Conservation (phyloP, 176 grass and related monocot species). For the Eragrostis nindensis region DNA sequence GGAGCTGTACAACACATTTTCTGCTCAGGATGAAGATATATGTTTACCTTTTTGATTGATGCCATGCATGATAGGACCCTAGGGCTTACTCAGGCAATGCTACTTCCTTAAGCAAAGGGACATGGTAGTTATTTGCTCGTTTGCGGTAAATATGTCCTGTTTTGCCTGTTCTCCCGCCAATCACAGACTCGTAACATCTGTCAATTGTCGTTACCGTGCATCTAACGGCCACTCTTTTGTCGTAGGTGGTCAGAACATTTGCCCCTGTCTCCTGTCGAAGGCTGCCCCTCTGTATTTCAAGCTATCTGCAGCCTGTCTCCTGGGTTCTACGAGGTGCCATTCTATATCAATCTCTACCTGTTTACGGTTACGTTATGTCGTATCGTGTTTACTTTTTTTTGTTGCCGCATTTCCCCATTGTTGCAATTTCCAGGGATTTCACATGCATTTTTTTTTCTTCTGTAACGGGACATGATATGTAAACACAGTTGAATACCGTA, state of each 20-base stretch:
- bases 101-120: background rate
- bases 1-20: background rate
- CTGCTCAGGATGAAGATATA: background rate
- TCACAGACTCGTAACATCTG: background rate
- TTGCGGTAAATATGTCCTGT: background rate
- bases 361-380: constrained; percentile 16
- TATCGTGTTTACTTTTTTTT: constrained; percentile 17
- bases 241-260: constrained; percentile 89
- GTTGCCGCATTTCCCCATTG: background rate
- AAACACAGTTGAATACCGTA: background rate
- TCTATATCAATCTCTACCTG: background rate
- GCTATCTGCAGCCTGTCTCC: constrained; percentile 70
- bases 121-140: background rate
- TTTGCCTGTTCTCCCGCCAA: background rate
- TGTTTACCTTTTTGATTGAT: background rate
- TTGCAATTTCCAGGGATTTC: background rate
- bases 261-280: constrained; percentile 91
- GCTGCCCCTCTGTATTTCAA: constrained; percentile 85
- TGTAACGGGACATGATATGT: background rate
- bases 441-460: background rate
- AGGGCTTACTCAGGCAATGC: too few relatives aligned
- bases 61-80: constrained; percentile 17
- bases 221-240: constrained; percentile 17
- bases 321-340: constrained; percentile 71
- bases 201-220: constrained; percentile 9